Conservation (phyloP, 345 rosid genomes). For the Eucalyptus leucophloia region DNA sequence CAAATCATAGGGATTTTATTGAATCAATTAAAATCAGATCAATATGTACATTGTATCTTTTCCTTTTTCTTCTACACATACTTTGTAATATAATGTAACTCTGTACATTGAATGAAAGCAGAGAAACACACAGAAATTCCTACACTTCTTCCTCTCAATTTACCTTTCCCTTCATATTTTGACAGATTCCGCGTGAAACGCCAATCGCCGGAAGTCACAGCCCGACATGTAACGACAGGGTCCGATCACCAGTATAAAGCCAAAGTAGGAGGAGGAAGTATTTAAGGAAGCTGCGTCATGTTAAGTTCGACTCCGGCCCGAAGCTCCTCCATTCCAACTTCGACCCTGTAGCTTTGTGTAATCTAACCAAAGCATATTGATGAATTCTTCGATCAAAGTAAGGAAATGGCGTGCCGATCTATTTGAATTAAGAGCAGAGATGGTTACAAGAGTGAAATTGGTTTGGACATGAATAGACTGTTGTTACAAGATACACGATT, state of each 20-base stretch:
- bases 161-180: too few relatives aligned
- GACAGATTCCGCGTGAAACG: not conserved
- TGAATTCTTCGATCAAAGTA: not conserved
- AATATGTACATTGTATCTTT: too few relatives aligned
- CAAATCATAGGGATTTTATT: too few relatives aligned
- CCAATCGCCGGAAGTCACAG: not conserved
- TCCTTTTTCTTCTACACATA: too few relatives aligned
- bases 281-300: not conserved
- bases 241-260: not conserved
- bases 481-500: not conserved
- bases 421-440: not conserved
- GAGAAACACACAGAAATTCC: too few relatives aligned
- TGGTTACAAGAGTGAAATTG: not conserved
- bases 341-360: not conserved
- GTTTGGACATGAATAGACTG: not conserved
- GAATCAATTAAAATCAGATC: too few relatives aligned
- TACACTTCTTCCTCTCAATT: too few relatives aligned
- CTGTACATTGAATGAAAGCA: too few relatives aligned
- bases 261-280: not conserved
- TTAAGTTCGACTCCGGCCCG: not conserved
- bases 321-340: not conserved
- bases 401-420: not conserved
- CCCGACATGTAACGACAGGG: not conserved
- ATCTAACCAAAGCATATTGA: not conserved
- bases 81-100: too few relatives aligned